phyloP scores from a whole-genome alignment of 805 yeast genomes.

The Pachysolen tannophilus region DNA sequence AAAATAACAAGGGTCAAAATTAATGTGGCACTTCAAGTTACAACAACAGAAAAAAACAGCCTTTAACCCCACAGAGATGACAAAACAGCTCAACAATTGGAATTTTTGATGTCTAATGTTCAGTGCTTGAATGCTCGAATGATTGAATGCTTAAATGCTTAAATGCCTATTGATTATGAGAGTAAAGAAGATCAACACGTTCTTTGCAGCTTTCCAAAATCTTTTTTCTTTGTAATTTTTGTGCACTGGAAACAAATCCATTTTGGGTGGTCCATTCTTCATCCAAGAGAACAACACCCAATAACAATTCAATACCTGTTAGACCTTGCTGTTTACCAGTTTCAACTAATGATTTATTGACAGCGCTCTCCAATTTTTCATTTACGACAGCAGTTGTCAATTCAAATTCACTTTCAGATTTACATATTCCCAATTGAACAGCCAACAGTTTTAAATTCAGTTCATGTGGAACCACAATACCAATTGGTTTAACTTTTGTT shows the following conservation, averaged over 20 bases:
- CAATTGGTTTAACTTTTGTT: conserved; percentile 83
- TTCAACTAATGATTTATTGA: conserved; percentile 50
- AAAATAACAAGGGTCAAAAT: no score
- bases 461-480: conserved; percentile 80
- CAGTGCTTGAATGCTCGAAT: no score
- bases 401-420: conserved; percentile 31
- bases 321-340: conserved; percentile 82
- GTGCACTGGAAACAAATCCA: conserved; percentile 92
- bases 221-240: conserved; percentile 89
- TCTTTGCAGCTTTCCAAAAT: conserved; percentile 64
- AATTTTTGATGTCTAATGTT: no score
- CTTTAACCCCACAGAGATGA: no score
- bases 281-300: conserved; percentile 69
- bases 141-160: no score
- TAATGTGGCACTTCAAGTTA: no score
- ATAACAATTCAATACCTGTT: conserved; percentile 75
- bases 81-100: no score
- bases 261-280: conserved; percentile 98
- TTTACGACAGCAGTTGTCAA: conserved; percentile 46
- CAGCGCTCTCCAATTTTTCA: conserved; percentile 42
- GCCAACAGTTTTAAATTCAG: conserved; percentile 53
- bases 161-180: conserved; percentile 11
- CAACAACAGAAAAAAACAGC: no score
- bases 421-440: conserved; percentile 43
- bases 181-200: conserved; percentile 61